Evolutionary conservation across 768 basidiomycete genomes (phyloP).

Genomic region (Mycena venus): DNA sequence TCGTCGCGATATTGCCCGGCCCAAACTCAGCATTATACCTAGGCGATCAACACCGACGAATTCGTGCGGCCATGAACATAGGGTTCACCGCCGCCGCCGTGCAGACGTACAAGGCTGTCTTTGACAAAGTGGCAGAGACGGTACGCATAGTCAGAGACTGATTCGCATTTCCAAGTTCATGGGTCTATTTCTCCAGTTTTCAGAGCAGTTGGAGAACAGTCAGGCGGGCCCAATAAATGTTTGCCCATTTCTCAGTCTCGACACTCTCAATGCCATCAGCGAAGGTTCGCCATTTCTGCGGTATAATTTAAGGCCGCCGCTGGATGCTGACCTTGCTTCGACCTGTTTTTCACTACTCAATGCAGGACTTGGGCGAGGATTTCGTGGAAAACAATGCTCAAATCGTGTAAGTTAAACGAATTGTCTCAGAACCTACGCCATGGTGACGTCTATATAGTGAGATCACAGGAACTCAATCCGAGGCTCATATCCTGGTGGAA

Average conservation of each 20-base stretch:
- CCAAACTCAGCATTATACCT: too few relatives aligned
- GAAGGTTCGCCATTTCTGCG: background rate
- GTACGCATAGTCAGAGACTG: background rate
- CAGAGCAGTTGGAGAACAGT: background rate
- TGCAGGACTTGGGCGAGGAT: background rate
- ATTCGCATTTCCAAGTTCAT: background rate
- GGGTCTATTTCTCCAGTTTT: background rate
- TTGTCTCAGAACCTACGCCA: too few relatives aligned
- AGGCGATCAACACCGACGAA: background rate
- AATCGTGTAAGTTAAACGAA: background rate
- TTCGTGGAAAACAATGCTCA: background rate
- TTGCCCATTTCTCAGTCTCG: background rate
- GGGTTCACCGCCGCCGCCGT: slow-evolving; percentile 8
- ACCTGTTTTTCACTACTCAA: background rate
- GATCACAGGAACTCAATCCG: background rate
- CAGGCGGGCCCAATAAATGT: background rate
- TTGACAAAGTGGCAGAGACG: background rate
- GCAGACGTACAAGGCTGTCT: background rate
- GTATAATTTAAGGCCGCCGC: too few relatives aligned
- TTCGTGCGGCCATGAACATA: background rate
- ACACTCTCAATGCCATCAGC: background rate
- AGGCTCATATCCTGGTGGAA: background rate
- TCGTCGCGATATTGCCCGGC: background rate
- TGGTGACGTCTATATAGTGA: background rate
- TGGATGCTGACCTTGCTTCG: background rate